Conservation (phyloP, 2,329 filamentous ascomycete species). For the Akanthomyces muscarius region DNA sequence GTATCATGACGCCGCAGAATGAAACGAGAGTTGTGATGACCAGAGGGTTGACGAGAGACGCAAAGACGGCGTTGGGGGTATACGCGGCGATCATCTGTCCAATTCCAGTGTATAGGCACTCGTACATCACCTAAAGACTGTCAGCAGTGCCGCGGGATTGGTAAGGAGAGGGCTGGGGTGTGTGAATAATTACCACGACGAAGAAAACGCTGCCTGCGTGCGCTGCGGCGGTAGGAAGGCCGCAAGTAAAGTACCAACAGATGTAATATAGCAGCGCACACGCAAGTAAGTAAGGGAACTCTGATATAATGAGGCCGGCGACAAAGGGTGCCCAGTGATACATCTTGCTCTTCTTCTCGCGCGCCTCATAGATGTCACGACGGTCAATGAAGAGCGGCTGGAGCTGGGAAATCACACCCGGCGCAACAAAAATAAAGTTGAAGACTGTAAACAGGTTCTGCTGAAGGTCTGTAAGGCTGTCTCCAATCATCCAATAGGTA, state of each 20-base stretch:
- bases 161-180: too few species aligned
- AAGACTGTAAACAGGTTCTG: neutral
- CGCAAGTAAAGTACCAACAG: neutral
- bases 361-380: conserved; percentile 45
- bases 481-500: neutral
- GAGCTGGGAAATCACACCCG: conserved; percentile 32
- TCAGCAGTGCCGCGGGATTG: too few species aligned
- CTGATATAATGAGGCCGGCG: conserved; percentile 39
- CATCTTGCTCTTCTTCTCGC: conserved; percentile 48
- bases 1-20: neutral
- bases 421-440: conserved; percentile 18
- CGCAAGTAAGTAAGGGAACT: conserved; percentile 27
- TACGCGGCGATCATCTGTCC: too few species aligned
- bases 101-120: too few species aligned
- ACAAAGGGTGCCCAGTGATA: conserved; percentile 49
- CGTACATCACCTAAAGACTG: too few species aligned
- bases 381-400: conserved; percentile 46
- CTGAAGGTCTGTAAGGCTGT: neutral
- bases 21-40: too few species aligned
- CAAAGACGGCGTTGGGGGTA: too few species aligned
- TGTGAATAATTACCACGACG: neutral
- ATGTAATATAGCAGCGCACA: neutral
- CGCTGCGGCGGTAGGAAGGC: neutral
- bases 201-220: neutral
- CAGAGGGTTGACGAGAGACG: too few species aligned